Conservation (phyloP, 2,329 filamentous ascomycete species). For the Alternaria novae-zelandiae region DNA sequence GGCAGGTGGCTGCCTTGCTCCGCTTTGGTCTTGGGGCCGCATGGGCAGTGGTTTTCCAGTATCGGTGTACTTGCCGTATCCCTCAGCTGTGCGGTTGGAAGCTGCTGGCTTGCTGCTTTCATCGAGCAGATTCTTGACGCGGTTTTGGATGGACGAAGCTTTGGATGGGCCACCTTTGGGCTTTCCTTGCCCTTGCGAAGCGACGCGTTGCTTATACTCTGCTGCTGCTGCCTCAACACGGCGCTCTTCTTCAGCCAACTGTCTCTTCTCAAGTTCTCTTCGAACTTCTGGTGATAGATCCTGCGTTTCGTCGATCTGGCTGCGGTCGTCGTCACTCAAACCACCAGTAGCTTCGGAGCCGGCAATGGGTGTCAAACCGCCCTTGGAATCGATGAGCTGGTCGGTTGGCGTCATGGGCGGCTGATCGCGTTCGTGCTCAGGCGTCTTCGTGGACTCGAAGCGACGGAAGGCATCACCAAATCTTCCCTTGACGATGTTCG, state of each 20-base stretch:
- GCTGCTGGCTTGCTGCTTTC: constrained; percentile 67
- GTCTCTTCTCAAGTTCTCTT: constrained; percentile 83
- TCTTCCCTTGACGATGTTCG: constrained; percentile 77
- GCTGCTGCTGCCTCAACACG: constrained; percentile 87
- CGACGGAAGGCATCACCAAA: constrained; percentile 94
- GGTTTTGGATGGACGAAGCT: constrained; percentile 87
- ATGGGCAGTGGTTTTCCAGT: constrained; percentile 39
- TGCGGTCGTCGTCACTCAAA: constrained; percentile 71
- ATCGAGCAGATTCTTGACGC: constrained; percentile 83
- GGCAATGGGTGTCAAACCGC: constrained; percentile 67
- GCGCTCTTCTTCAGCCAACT: constrained; percentile 84
- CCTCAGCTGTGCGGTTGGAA: constrained; percentile 76
- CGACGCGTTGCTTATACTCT: constrained; percentile 80
- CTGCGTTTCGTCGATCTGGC: constrained; percentile 69
- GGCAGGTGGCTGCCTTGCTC: constrained; percentile 28
- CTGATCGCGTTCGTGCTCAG: constrained; percentile 36
- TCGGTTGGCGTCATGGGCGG: constrained; percentile 37
- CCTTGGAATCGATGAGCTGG: constrained; percentile 28
- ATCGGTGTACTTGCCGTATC: constrained; percentile 85
- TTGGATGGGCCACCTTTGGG: constrained; percentile 58
- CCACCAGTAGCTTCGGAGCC: constrained; percentile 77
- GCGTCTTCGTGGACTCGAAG: constrained; percentile 68
- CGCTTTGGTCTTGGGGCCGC: constrained; percentile 37
- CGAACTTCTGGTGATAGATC: constrained; percentile 85
- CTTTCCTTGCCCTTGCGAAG: constrained; percentile 62